phyloP scores from a whole-genome alignment of 768 basidiomycete genomes.

The Lanmaoa rubissima region DNA sequence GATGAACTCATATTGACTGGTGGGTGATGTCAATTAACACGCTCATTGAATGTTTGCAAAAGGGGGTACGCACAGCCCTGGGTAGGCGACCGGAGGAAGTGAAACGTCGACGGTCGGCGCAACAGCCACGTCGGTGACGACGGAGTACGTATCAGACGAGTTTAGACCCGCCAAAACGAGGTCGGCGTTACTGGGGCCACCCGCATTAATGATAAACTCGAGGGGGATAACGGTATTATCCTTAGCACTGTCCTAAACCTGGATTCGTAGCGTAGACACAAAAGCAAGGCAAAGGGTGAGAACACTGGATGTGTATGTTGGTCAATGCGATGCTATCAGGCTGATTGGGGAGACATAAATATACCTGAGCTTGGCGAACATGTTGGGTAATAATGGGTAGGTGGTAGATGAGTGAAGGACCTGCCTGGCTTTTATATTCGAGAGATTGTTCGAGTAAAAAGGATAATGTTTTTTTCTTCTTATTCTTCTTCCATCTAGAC shows the following conservation, averaged over 20 bases:
- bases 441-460: neutral
- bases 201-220: rapidly evolving
- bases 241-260: too few species aligned
- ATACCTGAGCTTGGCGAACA: slow-evolving; percentile 5
- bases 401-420: neutral
- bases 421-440: neutral
- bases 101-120: rapidly evolving
- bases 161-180: neutral
- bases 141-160: neutral
- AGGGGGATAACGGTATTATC: rapidly evolving
- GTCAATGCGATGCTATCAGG: too few species aligned
- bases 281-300: neutral
- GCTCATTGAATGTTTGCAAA: neutral
- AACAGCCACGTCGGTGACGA: neutral
- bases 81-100: neutral
- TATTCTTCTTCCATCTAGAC: neutral
- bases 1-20: neutral
- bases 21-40: neutral
- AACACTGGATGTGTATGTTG: neutral
- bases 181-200: neutral
- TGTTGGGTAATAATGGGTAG: neutral
- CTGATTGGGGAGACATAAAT: neutral
- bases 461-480: neutral
- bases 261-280: neutral
- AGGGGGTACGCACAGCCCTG: neutral